These are phyloP conservation scores for Biscogniauxia marginata DNA, from an alignment of 2,329 filamentous ascomycete genomes.

Conservation along the genomic window DNA sequence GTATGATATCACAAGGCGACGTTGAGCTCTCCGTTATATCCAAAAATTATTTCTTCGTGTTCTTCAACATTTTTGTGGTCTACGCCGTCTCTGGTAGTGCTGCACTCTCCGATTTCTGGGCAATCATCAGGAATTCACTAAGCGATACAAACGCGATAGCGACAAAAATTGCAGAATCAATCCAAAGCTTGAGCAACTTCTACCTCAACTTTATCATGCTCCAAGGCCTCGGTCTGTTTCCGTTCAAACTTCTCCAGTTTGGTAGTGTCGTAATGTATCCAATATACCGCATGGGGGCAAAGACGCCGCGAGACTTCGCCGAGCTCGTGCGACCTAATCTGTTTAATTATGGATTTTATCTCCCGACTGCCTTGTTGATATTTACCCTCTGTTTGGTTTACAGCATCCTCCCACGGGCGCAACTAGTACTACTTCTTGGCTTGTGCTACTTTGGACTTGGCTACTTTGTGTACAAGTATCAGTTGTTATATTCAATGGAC, in stretches of 20 bases:
- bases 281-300: conserved; percentile 72
- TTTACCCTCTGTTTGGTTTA: conserved; percentile 97
- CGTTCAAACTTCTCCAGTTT: conserved; percentile 86
- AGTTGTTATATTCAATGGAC: conserved; percentile 97
- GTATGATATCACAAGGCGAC: conserved; percentile 92
- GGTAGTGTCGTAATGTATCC: conserved; percentile 84
- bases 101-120: conserved; percentile 65
- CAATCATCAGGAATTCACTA: conserved; percentile 69
- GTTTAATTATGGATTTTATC: conserved; percentile 95
- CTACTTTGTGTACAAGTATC: conserved; percentile 93
- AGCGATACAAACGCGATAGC: conserved; percentile 79
- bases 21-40: conserved; percentile 93
- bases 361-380: conserved; percentile 87
- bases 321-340: conserved; percentile 77
- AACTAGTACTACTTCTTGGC: conserved; percentile 78
- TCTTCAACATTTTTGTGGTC: conserved; percentile 97
- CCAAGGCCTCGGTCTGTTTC: conserved; percentile 89
- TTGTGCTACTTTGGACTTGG: conserved; percentile 80
- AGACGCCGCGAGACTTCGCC: conserved; percentile 85
- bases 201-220: conserved; percentile 94
- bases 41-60: conserved; percentile 99
- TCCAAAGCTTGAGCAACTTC: conserved; percentile 75
- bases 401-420: conserved; percentile 78
- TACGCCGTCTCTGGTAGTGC: conserved; percentile 87
- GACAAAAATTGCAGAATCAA: conserved; percentile 69